phyloP scores from a whole-genome alignment of 2,329 filamentous ascomycete species.

The Cordyceps tenuipes region DNA sequence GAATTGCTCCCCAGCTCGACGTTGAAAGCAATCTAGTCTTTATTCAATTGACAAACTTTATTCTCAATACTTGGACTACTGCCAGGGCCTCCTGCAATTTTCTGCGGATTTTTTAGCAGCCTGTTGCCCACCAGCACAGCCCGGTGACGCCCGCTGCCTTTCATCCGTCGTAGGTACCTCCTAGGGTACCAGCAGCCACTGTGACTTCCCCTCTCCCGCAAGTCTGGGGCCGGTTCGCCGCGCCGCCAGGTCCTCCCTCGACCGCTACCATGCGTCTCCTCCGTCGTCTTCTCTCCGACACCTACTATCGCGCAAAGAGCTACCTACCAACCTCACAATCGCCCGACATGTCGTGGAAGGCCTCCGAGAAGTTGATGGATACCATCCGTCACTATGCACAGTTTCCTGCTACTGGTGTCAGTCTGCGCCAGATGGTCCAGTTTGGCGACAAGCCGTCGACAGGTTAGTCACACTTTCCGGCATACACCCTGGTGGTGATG shows the following conservation, averaged over 20 bases:
- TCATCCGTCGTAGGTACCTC: too few species aligned
- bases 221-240: conserved; percentile 7
- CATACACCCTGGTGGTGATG: conserved; percentile 71
- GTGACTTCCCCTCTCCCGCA: background rate
- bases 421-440: conserved; percentile 97
- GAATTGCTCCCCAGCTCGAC: background rate
- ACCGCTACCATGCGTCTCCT: conserved; percentile 10
- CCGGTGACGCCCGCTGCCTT: background rate
- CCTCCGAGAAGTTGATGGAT: conserved; percentile 82
- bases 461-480: conserved; percentile 45
- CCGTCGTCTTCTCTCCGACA: conserved; percentile 12
- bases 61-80: background rate
- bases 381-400: conserved; percentile 95
- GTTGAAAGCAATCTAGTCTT: background rate
- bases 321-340: conserved; percentile 6
- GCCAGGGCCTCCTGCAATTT: background rate
- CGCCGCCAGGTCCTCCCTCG: conserved; percentile 5
- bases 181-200: background rate
- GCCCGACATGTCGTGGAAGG: conserved; percentile 79
- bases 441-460: conserved; percentile 91
- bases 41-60: background rate
- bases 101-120: background rate
- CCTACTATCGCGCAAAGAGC: conserved; percentile 8
- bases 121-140: background rate
- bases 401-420: conserved; percentile 94